Evolutionary conservation across 495 filamentous ascomycete genomes (phyloP).

Genomic region (Penicillium mononematosum): DNA sequence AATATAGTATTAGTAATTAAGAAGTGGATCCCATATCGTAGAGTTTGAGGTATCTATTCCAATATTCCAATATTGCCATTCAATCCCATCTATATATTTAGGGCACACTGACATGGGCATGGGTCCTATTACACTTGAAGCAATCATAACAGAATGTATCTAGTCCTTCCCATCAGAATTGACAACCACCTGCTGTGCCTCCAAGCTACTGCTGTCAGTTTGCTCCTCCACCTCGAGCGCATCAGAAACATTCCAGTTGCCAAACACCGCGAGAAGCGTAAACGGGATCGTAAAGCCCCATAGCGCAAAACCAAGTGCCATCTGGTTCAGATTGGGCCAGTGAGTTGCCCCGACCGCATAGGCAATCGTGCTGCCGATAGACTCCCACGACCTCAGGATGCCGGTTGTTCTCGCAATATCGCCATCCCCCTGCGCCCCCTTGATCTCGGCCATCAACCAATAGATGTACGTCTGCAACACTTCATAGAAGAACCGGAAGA

Average conservation of each 20-base stretch:
- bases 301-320: slow-evolving; percentile 19
- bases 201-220: slow-evolving; percentile 15
- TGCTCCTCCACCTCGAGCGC: not conserved
- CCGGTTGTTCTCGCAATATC: slow-evolving; percentile 50
- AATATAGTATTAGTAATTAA: not conserved
- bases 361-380: slow-evolving; percentile 47
- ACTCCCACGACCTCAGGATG: slow-evolving; percentile 50
- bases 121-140: not conserved
- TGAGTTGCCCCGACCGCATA: slow-evolving; percentile 48
- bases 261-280: slow-evolving; percentile 19
- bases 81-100: not conserved
- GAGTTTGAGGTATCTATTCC: not conserved
- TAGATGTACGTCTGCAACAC: slow-evolving; percentile 45
- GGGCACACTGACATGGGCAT: not conserved
- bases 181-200: slow-evolving; percentile 17
- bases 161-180: not conserved
- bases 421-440: slow-evolving; percentile 33
- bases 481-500: slow-evolving; percentile 41
- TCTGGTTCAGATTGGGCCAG: slow-evolving; percentile 24
- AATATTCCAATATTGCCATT: too few relatives aligned
- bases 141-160: not conserved
- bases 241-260: slow-evolving; percentile 15
- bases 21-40: not conserved
- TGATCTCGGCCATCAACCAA: slow-evolving; percentile 27
- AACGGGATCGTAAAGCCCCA: slow-evolving; percentile 25